A percentile compares a stretch with the other conserved stretches of the same genome.
Evolutionary conservation across 805 yeast species (phyloP).

Genomic region (Lipomyces yamadae): DNA sequence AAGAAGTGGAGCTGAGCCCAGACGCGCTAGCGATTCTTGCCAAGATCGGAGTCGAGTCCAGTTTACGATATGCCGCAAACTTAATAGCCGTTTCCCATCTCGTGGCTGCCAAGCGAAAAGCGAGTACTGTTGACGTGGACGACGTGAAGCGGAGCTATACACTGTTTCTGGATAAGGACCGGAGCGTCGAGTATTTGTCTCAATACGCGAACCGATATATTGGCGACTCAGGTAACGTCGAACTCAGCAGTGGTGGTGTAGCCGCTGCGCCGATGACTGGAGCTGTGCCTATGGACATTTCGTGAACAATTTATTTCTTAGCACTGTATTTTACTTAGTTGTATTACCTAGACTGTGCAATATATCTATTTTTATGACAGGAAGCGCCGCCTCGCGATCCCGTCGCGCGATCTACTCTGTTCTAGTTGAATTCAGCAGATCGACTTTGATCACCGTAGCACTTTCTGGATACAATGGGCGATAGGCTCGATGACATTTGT

Average conservation of each 20-base stretch:
- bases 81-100: conserved; percentile 88
- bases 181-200: conserved; percentile 85
- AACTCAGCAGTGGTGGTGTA: conserved; percentile 19
- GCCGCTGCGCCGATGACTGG: conserved; percentile 19
- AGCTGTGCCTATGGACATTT: conserved; percentile 23
- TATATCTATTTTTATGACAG: no score
- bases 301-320: neutral
- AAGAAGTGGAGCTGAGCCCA: conserved; percentile 79
- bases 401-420: neutral
- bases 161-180: conserved; percentile 82
- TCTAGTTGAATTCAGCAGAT: conserved; percentile 29
- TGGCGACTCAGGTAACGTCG: conserved; percentile 66
- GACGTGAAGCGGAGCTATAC: conserved; percentile 81
- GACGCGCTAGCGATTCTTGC: conserved; percentile 89
- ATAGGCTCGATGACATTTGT: conserved; percentile 38
- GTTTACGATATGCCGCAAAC: conserved; percentile 90
- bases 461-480: conserved; percentile 14
- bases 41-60: conserved; percentile 86
- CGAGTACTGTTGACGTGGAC: conserved; percentile 66
- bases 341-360: neutral
- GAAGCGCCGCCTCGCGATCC: no score
- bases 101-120: conserved; percentile 80
- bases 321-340: neutral
- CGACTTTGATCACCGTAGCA: conserved; percentile 31
- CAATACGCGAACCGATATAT: conserved; percentile 71